Evolutionary conservation across 2,329 filamentous ascomycete species (phyloP).

Genomic region (Corniculantispora saksenae): DNA sequence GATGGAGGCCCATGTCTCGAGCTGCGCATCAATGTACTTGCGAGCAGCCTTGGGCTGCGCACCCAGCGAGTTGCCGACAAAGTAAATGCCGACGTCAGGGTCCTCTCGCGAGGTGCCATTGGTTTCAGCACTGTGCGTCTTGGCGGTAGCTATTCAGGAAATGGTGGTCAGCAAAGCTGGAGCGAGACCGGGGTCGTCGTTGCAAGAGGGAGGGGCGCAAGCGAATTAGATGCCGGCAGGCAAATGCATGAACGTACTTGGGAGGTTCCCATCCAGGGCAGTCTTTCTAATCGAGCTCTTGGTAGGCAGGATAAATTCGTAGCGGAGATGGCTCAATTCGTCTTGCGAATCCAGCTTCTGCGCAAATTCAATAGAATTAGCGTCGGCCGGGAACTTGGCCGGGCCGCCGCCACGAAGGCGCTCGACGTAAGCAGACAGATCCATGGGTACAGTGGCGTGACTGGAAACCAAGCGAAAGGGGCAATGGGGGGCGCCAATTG

Average conservation of each 20-base stretch:
- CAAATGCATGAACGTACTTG: constrained; percentile 32
- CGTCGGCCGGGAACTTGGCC: constrained; percentile 49
- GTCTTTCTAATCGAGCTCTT: constrained; percentile 69
- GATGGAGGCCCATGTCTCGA: constrained; percentile 81
- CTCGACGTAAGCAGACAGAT: constrained; percentile 40
- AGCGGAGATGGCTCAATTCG: constrained; percentile 59
- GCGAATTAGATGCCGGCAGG: not conserved
- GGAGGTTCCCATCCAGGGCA: constrained; percentile 49
- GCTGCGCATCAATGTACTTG: constrained; percentile 68
- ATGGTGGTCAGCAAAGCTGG: not conserved
- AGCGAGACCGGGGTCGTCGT: not conserved
- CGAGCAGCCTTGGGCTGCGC: constrained; percentile 73
- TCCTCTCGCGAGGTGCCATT: constrained; percentile 29
- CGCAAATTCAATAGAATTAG: constrained; percentile 51
- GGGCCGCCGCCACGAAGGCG: constrained; percentile 43
- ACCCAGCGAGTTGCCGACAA: constrained; percentile 88
- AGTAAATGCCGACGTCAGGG: constrained; percentile 62
- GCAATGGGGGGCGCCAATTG: not conserved
- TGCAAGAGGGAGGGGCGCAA: not conserved
- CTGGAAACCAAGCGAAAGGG: not conserved
- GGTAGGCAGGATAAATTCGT: constrained; percentile 77
- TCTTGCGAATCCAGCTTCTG: constrained; percentile 60
- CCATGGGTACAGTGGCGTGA: constrained; percentile 31
- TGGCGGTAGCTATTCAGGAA: not conserved
- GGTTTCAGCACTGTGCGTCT: constrained; percentile 27